Percentiles rank a stretch among this genome's conserved stretches.
phyloP scores from a whole-genome alignment of 2,329 filamentous ascomycete genomes.

The Phyllosticta citrichinensis region DNA sequence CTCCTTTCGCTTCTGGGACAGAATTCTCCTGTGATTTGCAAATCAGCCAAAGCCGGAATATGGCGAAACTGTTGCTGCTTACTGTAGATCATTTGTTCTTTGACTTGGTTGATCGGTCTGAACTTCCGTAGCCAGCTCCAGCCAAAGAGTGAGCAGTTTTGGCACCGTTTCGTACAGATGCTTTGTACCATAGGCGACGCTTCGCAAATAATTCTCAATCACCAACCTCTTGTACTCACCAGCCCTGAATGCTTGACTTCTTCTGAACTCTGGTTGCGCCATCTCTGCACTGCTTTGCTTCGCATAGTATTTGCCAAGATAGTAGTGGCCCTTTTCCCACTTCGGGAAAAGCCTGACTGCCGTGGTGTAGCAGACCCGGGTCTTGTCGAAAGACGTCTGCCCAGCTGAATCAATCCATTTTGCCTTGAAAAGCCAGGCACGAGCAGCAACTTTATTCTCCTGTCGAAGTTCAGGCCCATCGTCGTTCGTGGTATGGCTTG shows the following conservation, averaged over 20 bases:
- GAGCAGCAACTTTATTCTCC: constrained; percentile 55
- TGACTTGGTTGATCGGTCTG: constrained; percentile 31
- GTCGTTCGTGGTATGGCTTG: neutral
- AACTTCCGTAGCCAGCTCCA: constrained; percentile 74
- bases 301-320: constrained; percentile 93
- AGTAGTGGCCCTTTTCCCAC: constrained; percentile 98
- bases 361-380: constrained; percentile 73
- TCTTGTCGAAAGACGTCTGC: constrained; percentile 72
- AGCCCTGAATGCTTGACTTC: constrained; percentile 47
- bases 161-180: constrained; percentile 94
- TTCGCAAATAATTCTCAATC: constrained; percentile 86
- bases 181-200: constrained; percentile 80
- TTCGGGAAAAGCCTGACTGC: constrained; percentile 58
- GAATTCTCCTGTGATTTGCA: constrained; percentile 19
- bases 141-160: constrained; percentile 83
- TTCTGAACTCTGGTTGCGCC: constrained; percentile 62
- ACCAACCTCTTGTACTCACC: constrained; percentile 83
- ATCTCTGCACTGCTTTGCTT: constrained; percentile 89
- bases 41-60: neutral
- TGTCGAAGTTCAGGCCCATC: constrained; percentile 25
- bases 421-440: constrained; percentile 78
- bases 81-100: constrained; percentile 18
- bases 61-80: neutral
- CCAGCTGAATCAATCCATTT: constrained; percentile 97
- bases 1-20: constrained; percentile 46